These are phyloP conservation scores for Dioscorea zingiberensis DNA, from an alignment of 106 monocot genomes.

Conservation along the genomic window DNA sequence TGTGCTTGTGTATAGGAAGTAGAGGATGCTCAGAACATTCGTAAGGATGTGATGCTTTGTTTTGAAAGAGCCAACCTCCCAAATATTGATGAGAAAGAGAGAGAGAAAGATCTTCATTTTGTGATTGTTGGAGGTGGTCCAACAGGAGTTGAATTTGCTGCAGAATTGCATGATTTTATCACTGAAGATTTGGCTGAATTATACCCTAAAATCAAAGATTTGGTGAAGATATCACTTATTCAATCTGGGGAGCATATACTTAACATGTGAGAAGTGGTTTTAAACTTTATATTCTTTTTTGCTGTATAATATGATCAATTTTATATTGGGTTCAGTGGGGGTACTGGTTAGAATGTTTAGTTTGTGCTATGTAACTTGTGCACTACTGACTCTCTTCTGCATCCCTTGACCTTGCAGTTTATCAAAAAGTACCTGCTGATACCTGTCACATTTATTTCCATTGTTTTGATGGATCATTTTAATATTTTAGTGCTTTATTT, in stretches of 20 bases:
- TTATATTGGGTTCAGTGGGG: no score
- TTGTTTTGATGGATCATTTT: no score
- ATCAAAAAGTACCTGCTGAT: no score
- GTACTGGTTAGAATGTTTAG: no score
- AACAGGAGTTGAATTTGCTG: constrained; percentile 79
- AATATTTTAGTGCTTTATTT: no score
- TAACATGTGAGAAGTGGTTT: constrained; percentile 39
- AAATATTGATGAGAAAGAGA: constrained; percentile 39
- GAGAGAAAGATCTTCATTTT: constrained; percentile 50
- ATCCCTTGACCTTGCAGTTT: no score
- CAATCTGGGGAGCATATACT: constrained; percentile 59
- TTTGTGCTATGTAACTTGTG: no score
- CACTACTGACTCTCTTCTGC: no score
- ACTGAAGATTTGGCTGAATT: constrained; percentile 49
- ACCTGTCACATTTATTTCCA: no score
- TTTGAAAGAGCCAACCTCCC: constrained; percentile 65
- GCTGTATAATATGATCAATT: no score
- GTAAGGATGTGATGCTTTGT: constrained; percentile 45
- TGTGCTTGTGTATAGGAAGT: constrained; percentile 39
- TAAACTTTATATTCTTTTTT: no score
- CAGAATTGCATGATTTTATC: constrained; percentile 74
- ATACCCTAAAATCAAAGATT: constrained; percentile 37
- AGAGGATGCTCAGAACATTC: constrained; percentile 61
- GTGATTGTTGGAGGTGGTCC: constrained; percentile 71
- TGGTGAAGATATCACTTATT: constrained; percentile 56